phyloP scores from a whole-genome alignment of 768 basidiomycete species.

The Suillus weaverae region DNA sequence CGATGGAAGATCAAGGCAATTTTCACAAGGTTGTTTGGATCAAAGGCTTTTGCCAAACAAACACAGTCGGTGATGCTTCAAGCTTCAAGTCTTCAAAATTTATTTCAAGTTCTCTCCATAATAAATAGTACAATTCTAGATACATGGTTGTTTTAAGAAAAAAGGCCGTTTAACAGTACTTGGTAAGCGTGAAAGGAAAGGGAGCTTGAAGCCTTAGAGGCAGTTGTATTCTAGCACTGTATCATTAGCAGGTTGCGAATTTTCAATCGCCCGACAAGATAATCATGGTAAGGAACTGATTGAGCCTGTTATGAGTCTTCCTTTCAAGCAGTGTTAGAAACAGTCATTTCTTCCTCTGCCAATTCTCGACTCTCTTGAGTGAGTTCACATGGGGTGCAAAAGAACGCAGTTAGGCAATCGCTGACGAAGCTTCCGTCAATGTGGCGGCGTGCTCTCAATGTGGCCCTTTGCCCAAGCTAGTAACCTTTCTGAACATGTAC shows the following conservation, averaged over 20 bases:
- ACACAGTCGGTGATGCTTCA: not conserved
- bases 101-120: too few relatives aligned
- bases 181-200: not conserved
- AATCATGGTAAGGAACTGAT: not conserved
- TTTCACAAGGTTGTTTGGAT: conserved; percentile 11
- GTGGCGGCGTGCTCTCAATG: conserved; percentile 43
- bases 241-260: not conserved
- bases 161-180: not conserved
- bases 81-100: too few relatives aligned
- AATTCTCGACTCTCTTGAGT: conserved; percentile 49
- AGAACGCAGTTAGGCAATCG: conserved; percentile 43
- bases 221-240: too few relatives aligned
- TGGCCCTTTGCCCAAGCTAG: conserved; percentile 37
- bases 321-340: too few relatives aligned
- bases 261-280: not conserved
- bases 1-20: not conserved
- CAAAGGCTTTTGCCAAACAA: conserved; percentile 14
- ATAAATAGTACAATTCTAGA: not conserved
- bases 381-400: conserved; percentile 49
- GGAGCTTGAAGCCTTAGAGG: not conserved
- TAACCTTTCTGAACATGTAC: not conserved
- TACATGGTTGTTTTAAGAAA: not conserved
- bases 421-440: conserved; percentile 45
- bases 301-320: too few relatives aligned
- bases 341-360: conserved; percentile 40